These are phyloP conservation scores for Ceratocystis smalleyi DNA, from an alignment of 2,329 filamentous ascomycete genomes.

Conservation along the genomic window DNA sequence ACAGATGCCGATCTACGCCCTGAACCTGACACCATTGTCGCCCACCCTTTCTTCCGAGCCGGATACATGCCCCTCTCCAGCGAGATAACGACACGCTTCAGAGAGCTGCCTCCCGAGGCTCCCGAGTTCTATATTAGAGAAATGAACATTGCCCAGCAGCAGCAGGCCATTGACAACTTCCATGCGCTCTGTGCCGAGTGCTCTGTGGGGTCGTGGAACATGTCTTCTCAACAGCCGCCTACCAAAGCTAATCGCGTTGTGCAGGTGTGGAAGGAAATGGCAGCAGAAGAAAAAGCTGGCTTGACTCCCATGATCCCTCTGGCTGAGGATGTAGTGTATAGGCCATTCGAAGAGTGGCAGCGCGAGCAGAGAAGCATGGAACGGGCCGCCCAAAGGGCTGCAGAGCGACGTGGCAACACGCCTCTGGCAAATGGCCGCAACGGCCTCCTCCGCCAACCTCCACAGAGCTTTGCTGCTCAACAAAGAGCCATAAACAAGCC, in stretches of 20 bases:
- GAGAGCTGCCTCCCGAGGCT: conserved; percentile 39
- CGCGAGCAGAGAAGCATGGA: conserved; percentile 31
- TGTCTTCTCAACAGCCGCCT: conserved; percentile 22
- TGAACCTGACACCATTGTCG: conserved; percentile 60
- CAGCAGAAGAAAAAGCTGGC: conserved; percentile 50
- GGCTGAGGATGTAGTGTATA: conserved; percentile 45
- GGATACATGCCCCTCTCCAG: conserved; percentile 52
- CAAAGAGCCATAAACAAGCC: conserved; percentile 40
- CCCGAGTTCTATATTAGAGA: conserved; percentile 42
- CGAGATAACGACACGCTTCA: conserved; percentile 43
- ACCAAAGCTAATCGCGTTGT: conserved; percentile 33
- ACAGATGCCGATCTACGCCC: conserved; percentile 61
- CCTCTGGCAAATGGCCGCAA: conserved; percentile 21
- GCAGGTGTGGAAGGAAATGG: conserved; percentile 50
- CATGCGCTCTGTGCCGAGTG: conserved; percentile 43
- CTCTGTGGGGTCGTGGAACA: conserved; percentile 32
- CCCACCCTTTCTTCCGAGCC: conserved; percentile 63
- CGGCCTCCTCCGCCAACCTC: conserved; percentile 36
- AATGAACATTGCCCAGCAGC: conserved; percentile 30
- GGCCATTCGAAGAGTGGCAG: conserved; percentile 46
- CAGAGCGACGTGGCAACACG: conserved; percentile 14
- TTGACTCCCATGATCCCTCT: conserved; percentile 49
- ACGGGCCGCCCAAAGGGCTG: conserved; percentile 6
- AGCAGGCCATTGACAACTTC: conserved; percentile 36
- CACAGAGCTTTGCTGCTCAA: conserved; percentile 52